A percentile compares a stretch with the other conserved stretches of the same genome.
Evolutionary conservation across 2,329 filamentous ascomycete species (phyloP).

Genomic region (Phoma sp.): DNA sequence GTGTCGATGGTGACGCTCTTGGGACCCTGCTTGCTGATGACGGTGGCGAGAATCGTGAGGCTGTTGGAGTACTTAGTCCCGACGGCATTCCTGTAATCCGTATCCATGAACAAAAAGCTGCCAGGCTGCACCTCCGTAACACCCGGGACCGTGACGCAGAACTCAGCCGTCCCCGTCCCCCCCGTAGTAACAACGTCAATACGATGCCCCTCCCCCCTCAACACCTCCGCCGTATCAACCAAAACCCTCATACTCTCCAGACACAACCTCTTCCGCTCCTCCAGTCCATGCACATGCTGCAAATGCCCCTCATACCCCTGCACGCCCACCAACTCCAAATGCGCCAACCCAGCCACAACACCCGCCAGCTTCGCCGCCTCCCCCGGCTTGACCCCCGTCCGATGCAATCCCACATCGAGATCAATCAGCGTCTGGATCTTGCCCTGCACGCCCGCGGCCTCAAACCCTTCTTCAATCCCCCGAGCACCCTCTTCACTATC

Average conservation of each 20-base stretch:
- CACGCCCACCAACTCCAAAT: slow-evolving; percentile 56
- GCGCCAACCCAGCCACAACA: slow-evolving; percentile 46
- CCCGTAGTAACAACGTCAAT: slow-evolving; percentile 61
- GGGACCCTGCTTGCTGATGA: slow-evolving; percentile 56
- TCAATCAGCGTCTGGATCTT: slow-evolving; percentile 55
- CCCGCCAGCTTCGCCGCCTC: slow-evolving; percentile 51
- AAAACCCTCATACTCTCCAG: slow-evolving; percentile 56
- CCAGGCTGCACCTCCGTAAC: slow-evolving; percentile 63
- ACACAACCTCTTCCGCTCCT: slow-evolving; percentile 53
- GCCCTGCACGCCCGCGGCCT: slow-evolving; percentile 44
- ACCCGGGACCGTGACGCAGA: slow-evolving; percentile 58
- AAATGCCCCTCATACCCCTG: slow-evolving; percentile 63
- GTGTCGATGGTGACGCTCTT: slow-evolving; percentile 57
- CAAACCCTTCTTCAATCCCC: slow-evolving; percentile 55
- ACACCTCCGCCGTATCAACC: slow-evolving; percentile 51
- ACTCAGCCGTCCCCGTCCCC: slow-evolving; percentile 61
- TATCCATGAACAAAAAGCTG: slow-evolving; percentile 65
- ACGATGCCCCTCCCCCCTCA: slow-evolving; percentile 52
- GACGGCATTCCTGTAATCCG: slow-evolving; percentile 61
- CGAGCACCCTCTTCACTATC: slow-evolving; percentile 55
- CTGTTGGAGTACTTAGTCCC: slow-evolving; percentile 58
- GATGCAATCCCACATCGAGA: slow-evolving; percentile 59
- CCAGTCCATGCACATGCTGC: slow-evolving; percentile 57
- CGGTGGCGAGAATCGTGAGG: slow-evolving; percentile 57
- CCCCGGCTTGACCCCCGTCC: slow-evolving; percentile 56